phyloP scores from a whole-genome alignment of 441 rosid genomes.

The California macrophylla region DNA sequence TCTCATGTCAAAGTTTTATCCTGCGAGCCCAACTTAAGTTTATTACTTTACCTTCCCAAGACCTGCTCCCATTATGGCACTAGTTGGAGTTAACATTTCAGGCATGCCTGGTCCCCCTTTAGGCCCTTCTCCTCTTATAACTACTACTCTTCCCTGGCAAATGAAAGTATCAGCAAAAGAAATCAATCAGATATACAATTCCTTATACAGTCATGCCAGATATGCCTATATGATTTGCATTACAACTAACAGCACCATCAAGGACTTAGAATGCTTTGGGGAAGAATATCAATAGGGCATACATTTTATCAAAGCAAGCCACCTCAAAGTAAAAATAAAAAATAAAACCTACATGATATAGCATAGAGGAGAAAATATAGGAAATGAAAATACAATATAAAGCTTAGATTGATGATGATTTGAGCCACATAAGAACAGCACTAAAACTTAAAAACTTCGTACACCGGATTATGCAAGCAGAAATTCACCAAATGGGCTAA shows the following conservation, averaged over 20 bases:
- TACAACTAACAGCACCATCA: not conserved
- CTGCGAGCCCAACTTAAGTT: conserved; percentile 5
- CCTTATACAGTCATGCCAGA: not conserved
- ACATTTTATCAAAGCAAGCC: not conserved
- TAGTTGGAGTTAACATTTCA: conserved; percentile 96
- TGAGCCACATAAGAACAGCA: not conserved
- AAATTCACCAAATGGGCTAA: not conserved
- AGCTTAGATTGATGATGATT: not conserved
- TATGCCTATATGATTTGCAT: not conserved
- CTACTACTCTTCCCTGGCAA: conserved; percentile 71
- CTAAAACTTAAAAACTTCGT: too few relatives aligned
- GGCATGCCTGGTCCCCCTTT: conserved; percentile 99
- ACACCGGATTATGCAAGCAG: not conserved
- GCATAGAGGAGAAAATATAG: not conserved
- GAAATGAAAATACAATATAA: not conserved
- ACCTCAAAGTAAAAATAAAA: not conserved
- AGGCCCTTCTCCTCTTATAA: conserved; percentile 93
- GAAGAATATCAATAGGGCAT: not conserved
- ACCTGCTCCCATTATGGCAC: conserved; percentile 99
- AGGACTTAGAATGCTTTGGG: too few relatives aligned
- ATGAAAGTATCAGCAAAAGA: conserved; percentile 9
- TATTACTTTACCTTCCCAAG: conserved; percentile 76
- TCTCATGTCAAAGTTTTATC: not conserved
- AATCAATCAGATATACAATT: not conserved
- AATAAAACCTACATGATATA: not conserved